These are phyloP conservation scores for Bremia lactucae DNA, from an alignment of 352 stramenopile genomes.

Conservation along the genomic window DNA sequence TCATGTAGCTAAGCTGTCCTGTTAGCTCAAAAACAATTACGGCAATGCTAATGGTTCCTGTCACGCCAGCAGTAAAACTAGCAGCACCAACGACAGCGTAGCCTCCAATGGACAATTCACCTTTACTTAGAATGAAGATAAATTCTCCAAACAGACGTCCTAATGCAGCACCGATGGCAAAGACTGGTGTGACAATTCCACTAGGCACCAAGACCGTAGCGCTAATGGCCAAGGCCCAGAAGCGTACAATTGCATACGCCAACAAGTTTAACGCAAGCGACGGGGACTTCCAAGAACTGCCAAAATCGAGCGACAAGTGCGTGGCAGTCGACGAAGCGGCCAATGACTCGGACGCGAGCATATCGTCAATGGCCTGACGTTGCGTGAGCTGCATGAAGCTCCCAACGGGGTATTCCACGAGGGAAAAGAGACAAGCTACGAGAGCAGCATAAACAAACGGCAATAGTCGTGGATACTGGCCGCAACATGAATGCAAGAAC, in stretches of 20 bases:
- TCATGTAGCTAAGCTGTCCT: slow-evolving; percentile 83
- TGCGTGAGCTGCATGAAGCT: slow-evolving; percentile 75
- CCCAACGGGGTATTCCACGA: slow-evolving; percentile 62
- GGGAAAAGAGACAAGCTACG: slow-evolving; percentile 53
- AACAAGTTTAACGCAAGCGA: slow-evolving; percentile 58
- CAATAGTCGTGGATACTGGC: slow-evolving; percentile 15
- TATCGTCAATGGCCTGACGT: slow-evolving; percentile 75
- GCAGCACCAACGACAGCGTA: slow-evolving; percentile 77
- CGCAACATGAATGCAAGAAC: slow-evolving; percentile 12
- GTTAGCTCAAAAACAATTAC: slow-evolving; percentile 86
- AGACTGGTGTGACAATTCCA: slow-evolving; percentile 87
- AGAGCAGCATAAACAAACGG: slow-evolving; percentile 62
- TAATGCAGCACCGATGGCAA: slow-evolving; percentile 80
- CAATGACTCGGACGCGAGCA: slow-evolving; percentile 68
- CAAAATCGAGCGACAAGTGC: slow-evolving; percentile 29
- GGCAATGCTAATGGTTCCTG: slow-evolving; percentile 63
- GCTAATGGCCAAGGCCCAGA: slow-evolving; percentile 65
- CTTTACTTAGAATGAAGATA: slow-evolving; percentile 42
- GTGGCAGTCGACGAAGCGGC: slow-evolving; percentile 19
- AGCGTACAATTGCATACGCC: slow-evolving; percentile 57
- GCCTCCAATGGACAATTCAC: slow-evolving; percentile 42
- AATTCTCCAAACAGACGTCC: slow-evolving; percentile 86
- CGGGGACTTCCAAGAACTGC: slow-evolving; percentile 47
- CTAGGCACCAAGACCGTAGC: slow-evolving; percentile 82
- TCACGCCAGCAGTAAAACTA: slow-evolving; percentile 74